Conservation (phyloP, 306 rosid genomes). For the Quercus alba region DNA sequence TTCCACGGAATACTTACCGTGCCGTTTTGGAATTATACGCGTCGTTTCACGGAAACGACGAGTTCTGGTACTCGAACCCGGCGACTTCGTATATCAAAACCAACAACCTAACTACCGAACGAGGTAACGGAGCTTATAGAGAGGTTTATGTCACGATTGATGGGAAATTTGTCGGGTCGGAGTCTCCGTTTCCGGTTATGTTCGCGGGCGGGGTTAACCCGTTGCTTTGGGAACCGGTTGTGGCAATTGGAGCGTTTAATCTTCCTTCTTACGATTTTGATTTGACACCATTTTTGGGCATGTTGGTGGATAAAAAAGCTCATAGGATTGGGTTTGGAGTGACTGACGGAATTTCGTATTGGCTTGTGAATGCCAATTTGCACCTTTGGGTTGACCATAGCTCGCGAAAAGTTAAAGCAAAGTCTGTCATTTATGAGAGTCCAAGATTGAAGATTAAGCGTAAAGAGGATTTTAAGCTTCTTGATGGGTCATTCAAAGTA, state of each 20-base stretch:
- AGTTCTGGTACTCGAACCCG: slow-evolving; percentile 89
- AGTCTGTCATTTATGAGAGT: neutral
- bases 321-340: slow-evolving; percentile 73
- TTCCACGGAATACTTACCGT: slow-evolving; percentile 56
- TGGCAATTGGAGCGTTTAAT: slow-evolving; percentile 75
- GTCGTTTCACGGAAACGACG: slow-evolving; percentile 83
- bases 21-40: slow-evolving; percentile 60
- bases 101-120: slow-evolving; percentile 51
- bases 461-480: slow-evolving; percentile 36
- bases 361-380: slow-evolving; percentile 82
- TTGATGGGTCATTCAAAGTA: slow-evolving; percentile 59
- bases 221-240: slow-evolving; percentile 73
- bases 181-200: slow-evolving; percentile 79
- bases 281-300: slow-evolving; percentile 70
- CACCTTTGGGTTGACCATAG: slow-evolving; percentile 75
- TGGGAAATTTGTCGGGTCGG: slow-evolving; percentile 58
- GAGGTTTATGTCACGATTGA: slow-evolving; percentile 65
- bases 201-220: slow-evolving; percentile 86
- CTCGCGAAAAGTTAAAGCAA: slow-evolving; percentile 34
- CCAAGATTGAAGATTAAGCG: slow-evolving; percentile 44
- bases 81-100: slow-evolving; percentile 52
- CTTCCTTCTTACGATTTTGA: slow-evolving; percentile 70
- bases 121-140: slow-evolving; percentile 74
- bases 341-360: slow-evolving; percentile 52
- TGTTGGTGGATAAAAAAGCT: slow-evolving; percentile 45